A percentile compares a stretch with the other conserved stretches of the same genome.
These are phyloP conservation scores for Exutisphaerella laricina DNA, from an alignment of 2,329 filamentous ascomycete genomes.

Conservation along the genomic window DNA sequence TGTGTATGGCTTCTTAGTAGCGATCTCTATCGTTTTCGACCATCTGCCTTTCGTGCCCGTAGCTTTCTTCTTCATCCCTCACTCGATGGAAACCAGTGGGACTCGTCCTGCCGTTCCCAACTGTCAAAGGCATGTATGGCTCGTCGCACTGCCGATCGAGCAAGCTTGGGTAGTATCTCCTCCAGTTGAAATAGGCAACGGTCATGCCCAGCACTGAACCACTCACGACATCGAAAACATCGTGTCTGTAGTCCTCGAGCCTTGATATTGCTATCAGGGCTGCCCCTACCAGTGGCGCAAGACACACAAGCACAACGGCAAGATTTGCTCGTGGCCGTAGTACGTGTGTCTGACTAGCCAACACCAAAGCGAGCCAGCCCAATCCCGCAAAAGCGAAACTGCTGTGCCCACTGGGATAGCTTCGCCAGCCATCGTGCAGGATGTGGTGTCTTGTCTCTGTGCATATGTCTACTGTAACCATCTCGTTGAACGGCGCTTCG, in stretches of 20 bases:
- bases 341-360: constrained; percentile 57
- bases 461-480: constrained; percentile 64
- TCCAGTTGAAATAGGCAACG: constrained; percentile 54
- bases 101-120: constrained; percentile 16
- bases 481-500: constrained; percentile 50
- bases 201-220: constrained; percentile 51
- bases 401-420: constrained; percentile 74
- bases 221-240: constrained; percentile 56
- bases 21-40: constrained; percentile 1
- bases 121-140: constrained; percentile 41
- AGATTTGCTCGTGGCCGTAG: constrained; percentile 55
- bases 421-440: constrained; percentile 78
- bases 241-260: constrained; percentile 60
- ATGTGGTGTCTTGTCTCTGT: constrained; percentile 63
- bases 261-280: constrained; percentile 56
- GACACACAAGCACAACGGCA: constrained; percentile 48
- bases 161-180: constrained; percentile 55
- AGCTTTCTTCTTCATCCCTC: constrained; percentile 42
- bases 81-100: constrained; percentile 34
- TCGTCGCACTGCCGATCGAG: constrained; percentile 47
- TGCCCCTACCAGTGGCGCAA: constrained; percentile 53
- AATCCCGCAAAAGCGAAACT: constrained; percentile 75
- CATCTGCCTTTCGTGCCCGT: constrained; percentile 3
- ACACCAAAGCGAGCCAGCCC: constrained; percentile 57
- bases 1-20: no score